Conservation (phyloP, 2,329 filamentous ascomycete species). For the Pestalotiopsis fici region DNA sequence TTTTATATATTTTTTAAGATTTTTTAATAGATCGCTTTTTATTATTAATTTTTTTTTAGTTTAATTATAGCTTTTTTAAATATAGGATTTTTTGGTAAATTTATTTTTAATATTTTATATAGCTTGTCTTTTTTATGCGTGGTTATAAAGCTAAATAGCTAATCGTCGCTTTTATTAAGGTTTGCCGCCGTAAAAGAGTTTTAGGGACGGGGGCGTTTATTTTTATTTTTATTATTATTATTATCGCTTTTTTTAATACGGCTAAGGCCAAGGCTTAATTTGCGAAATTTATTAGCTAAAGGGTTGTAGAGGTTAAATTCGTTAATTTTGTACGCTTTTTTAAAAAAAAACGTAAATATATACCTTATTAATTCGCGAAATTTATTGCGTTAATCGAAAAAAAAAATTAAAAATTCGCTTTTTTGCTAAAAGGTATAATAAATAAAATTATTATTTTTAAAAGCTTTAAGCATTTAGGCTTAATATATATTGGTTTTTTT, state of each 20-base stretch:
- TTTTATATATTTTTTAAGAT: neutral
- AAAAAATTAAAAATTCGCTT: too few relatives aligned
- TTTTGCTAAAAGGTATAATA: neutral
- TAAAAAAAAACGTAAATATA: too few relatives aligned
- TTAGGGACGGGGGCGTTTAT: neutral
- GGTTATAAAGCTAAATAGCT: neutral
- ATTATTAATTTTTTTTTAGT: neutral
- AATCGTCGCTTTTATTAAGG: neutral
- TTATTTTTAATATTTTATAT: neutral
- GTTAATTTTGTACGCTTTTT: too few relatives aligned
- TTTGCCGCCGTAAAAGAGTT: neutral
- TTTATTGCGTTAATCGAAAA: too few relatives aligned
- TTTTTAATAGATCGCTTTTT: neutral
- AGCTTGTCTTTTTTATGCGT: neutral
- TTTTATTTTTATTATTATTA: neutral
- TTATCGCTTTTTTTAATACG: too few relatives aligned
- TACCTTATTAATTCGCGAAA: too few relatives aligned
- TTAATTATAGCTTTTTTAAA: neutral
- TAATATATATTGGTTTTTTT: neutral
- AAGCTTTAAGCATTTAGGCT: neutral
- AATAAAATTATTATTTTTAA: neutral
- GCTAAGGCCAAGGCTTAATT: too few relatives aligned
- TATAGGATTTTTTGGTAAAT: neutral
- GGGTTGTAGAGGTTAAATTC: too few relatives aligned
- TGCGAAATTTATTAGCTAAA: too few relatives aligned